These are phyloP conservation scores for Kalmanozyma brasiliensis DNA, from an alignment of 1,284 basidiomycete genomes.

Conservation along the genomic window DNA sequence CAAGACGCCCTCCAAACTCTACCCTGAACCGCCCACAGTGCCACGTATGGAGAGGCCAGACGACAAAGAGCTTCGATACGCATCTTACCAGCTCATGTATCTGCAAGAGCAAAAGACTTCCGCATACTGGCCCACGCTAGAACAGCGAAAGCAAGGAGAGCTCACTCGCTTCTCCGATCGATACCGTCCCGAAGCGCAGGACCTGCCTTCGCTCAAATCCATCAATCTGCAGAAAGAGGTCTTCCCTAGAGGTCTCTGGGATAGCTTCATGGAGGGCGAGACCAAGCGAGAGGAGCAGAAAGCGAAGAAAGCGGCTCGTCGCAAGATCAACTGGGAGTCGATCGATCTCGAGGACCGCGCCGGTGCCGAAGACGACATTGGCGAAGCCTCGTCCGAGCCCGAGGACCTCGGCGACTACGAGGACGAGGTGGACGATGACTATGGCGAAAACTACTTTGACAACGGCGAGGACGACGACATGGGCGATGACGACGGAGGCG, in stretches of 20 bases:
- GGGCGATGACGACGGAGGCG: slow-evolving; percentile 57
- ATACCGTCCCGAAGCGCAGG: slow-evolving; percentile 55
- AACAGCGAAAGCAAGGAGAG: slow-evolving; percentile 47
- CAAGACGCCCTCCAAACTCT: slow-evolving; percentile 53
- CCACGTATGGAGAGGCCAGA: slow-evolving; percentile 44
- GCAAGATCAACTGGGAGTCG: slow-evolving; percentile 60
- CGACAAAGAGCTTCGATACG: slow-evolving; percentile 48
- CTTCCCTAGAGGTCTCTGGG: slow-evolving; percentile 62
- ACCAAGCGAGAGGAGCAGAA: slow-evolving; percentile 49
- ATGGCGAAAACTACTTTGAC: slow-evolving; percentile 66
- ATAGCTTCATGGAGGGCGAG: slow-evolving; percentile 62
- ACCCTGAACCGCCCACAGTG: slow-evolving; percentile 35
- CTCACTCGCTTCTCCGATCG: slow-evolving; percentile 60
- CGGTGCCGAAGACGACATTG: slow-evolving; percentile 54
- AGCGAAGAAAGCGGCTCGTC: slow-evolving; percentile 40
- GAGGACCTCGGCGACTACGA: slow-evolving; percentile 65
- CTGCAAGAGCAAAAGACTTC: slow-evolving; percentile 52
- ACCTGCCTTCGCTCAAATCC: slow-evolving; percentile 48
- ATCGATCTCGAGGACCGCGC: slow-evolving; percentile 55
- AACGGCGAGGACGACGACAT: slow-evolving; percentile 65
- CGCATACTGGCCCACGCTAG: slow-evolving; percentile 46
- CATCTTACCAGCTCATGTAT: slow-evolving; percentile 51
- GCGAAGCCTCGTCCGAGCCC: slow-evolving; percentile 53
- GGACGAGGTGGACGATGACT: slow-evolving; percentile 67
- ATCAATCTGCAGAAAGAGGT: slow-evolving; percentile 58